Evolutionary conservation across 176 grass and related monocot species (phyloP).

Genomic region (Triticum monococcum): DNA sequence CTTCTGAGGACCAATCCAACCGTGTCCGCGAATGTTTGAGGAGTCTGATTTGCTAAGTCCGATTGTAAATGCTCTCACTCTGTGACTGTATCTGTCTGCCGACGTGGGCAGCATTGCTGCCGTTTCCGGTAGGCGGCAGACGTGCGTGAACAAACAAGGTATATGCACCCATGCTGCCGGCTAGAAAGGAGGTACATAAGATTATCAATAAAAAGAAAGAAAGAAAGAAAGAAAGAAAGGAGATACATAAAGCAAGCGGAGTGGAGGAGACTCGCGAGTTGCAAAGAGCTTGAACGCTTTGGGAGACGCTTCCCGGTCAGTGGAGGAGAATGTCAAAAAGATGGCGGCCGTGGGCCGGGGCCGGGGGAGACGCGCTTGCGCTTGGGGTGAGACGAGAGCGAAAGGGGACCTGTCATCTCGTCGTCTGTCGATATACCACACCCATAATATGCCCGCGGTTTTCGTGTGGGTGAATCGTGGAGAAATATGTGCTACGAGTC

Average conservation of each 20-base stretch:
- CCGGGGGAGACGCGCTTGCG: background rate
- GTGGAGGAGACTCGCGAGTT: background rate
- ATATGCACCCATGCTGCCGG: slow-evolving; percentile 10
- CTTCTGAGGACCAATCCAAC: no score
- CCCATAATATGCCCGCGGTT: background rate
- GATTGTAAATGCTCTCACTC: no score
- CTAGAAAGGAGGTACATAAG: background rate
- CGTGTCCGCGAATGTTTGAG: no score
- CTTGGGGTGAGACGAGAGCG: background rate
- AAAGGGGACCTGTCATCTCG: background rate
- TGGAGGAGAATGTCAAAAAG: slow-evolving; percentile 50
- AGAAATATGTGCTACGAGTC: background rate
- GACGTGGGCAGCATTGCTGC: slow-evolving; percentile 1
- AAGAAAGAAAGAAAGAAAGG: no score
- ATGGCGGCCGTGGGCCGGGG: background rate
- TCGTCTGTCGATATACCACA: background rate
- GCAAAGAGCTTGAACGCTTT: slow-evolving; percentile 10
- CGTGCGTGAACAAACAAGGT: background rate
- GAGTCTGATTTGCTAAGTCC: no score
- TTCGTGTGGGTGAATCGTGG: background rate
- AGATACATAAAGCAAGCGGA: slow-evolving; percentile 1
- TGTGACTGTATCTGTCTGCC: no score
- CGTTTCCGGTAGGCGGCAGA: background rate
- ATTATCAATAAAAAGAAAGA: no score
- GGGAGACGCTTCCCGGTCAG: background rate